A percentile compares a stretch with the other conserved stretches of the same genome.
phyloP scores from a whole-genome alignment of 306 rosid genomes.

The Notholithocarpus densiflorus region DNA sequence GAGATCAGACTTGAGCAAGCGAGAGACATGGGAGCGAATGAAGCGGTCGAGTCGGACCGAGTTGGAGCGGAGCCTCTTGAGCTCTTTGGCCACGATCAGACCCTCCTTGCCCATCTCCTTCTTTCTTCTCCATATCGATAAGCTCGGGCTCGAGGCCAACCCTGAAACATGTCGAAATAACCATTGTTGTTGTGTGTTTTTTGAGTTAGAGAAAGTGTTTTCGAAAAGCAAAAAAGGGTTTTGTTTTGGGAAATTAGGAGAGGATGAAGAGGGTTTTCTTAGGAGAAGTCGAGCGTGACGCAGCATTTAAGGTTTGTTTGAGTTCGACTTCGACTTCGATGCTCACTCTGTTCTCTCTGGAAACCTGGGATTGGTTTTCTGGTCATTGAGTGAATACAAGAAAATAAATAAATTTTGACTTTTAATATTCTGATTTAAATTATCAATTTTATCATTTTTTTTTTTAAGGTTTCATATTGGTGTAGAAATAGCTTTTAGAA shows the following conservation, averaged over 20 bases:
- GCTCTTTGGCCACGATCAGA: constrained; percentile 66
- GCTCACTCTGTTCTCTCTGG: background rate
- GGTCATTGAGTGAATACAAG: too few species aligned
- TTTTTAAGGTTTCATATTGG: too few species aligned
- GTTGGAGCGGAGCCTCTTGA: constrained; percentile 55
- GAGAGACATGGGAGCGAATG: constrained; percentile 65
- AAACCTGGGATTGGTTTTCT: background rate
- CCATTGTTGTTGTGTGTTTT: background rate
- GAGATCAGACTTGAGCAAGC: constrained; percentile 88
- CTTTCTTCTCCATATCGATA: constrained; percentile 90
- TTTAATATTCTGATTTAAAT: too few species aligned
- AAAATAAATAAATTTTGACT: too few species aligned
- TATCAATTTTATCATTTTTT: too few species aligned
- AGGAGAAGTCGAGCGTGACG: constrained; percentile 20
- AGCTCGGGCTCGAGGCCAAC: constrained; percentile 73
- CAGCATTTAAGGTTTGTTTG: constrained; percentile 18
- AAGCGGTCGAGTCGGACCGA: constrained; percentile 58
- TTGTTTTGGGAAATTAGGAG: background rate
- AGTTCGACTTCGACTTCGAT: background rate
- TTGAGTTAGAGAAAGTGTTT: background rate
- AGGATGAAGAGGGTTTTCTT: constrained; percentile 7
- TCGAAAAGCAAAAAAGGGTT: background rate
- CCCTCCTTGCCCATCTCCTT: constrained; percentile 96
- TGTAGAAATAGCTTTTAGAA: too few species aligned
- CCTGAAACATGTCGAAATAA: constrained; percentile 19